Base-by-base conservation (phyloP, 192 early-diverging fungal species). In the Entomortierella lignicola region DNA sequence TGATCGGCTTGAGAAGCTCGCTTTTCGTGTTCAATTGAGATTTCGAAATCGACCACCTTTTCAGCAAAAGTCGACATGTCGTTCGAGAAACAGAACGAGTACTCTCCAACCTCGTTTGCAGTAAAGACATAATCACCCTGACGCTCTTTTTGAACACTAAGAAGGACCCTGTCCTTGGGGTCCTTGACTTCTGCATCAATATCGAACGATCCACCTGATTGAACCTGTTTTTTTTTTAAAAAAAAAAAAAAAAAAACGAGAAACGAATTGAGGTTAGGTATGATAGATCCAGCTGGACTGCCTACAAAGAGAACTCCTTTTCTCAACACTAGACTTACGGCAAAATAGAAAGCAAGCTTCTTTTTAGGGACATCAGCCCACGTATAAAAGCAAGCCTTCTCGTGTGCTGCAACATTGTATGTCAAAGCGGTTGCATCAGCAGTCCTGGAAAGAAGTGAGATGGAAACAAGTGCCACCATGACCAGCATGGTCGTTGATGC, bases 41-140 rank as follows among this genome's bases (percentile, higher is more conserved):
- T 93, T 61, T 99, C 98, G 81, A 99, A 97, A 83, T 99, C 96
- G 34, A 99, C 83, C 20, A 90, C 80, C 64, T 99, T 99, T 77
- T 98, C 96, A 8, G 92, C 91, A 89, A 96, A 97, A 15, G 96
- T 95, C 29, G 96, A 93, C 89, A 97, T 92, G 42, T 88, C 88
- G 79, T 99, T 99, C 67, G 92, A 92, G 85, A 99, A 99, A 87
- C 98, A 99, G 84, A 97, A 97, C 23, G 93, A 87, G 80, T 97
- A 95, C 77, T 99, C 98, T 66, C 98, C 98, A 21, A 87, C 84
- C 47, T 90, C 81, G 23, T 89, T 90, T 10, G 96, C 94, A 0
- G 92, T 91, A 71, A 99, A 95, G 48, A 97, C 93, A 87, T 86
- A 98, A 83, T 99, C 97, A 62, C 95, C 96, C 66, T 98, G 96